Evolutionary conservation across 2,329 filamentous ascomycete genomes (phyloP).

Genomic region (Aureobasidium sp.): DNA sequence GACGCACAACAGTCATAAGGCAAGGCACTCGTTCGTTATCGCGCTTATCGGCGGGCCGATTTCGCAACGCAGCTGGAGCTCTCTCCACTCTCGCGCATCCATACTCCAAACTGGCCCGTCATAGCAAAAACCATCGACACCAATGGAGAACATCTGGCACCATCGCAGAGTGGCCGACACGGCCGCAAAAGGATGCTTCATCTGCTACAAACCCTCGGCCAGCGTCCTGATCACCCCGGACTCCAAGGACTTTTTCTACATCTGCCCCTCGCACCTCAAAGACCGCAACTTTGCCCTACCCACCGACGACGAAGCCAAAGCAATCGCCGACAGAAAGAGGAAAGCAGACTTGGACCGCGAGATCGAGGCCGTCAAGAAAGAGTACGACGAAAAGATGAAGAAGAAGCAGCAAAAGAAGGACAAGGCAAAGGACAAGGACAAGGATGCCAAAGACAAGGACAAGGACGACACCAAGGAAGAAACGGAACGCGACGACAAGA

Average conservation of each 20-base stretch:
- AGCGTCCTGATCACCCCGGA: conserved; percentile 85
- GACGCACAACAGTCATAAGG: conserved; percentile 6
- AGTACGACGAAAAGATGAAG: conserved; percentile 44
- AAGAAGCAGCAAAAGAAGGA: conserved; percentile 35
- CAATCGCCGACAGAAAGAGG: conserved; percentile 48
- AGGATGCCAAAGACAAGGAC: conserved; percentile 60
- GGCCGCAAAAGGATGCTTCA: conserved; percentile 75
- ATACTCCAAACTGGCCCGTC: no score
- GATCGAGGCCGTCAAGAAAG: conserved; percentile 43
- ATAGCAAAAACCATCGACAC: not conserved
- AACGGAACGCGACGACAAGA: conserved; percentile 54
- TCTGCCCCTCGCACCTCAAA: conserved; percentile 75
- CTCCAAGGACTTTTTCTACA: conserved; percentile 83
- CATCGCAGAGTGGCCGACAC: conserved; percentile 80
- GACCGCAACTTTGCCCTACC: conserved; percentile 72
- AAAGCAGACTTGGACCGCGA: conserved; percentile 43
- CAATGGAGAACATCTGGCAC: conserved; percentile 63
- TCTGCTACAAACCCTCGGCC: conserved; percentile 83
- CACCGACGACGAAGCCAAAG: conserved; percentile 63
- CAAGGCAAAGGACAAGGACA: conserved; percentile 42
- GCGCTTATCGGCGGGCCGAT: conserved; percentile 15
- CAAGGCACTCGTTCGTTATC: conserved; percentile 10
- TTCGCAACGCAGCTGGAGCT: not conserved
- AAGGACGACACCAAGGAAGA: conserved; percentile 60
- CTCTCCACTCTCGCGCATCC: not conserved